A percentile compares a stretch with the other conserved stretches of the same genome.
Evolutionary conservation across 2,329 filamentous ascomycete species (phyloP).

Genomic region (Neophaeococcomyces mojaviensis): DNA sequence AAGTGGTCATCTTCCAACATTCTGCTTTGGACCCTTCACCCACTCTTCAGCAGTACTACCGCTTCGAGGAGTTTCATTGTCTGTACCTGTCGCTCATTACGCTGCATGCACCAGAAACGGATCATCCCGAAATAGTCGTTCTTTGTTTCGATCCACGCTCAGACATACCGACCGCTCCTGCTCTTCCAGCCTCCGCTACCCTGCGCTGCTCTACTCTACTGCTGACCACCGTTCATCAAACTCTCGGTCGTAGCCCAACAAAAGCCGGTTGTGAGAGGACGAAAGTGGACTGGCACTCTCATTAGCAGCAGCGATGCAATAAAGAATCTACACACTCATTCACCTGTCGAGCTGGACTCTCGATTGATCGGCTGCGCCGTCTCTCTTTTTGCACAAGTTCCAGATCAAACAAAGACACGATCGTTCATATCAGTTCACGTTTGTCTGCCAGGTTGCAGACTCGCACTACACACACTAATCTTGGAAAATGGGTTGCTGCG

Average conservation of each 20-base stretch:
- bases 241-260: not conserved
- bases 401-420: conserved; percentile 10
- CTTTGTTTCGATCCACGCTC: conserved; percentile 1
- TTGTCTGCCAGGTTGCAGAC: conserved; percentile 19
- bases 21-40: no score
- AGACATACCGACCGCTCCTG: not conserved
- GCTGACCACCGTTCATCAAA: not conserved
- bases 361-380: conserved; percentile 21
- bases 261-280: not conserved
- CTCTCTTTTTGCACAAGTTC: not conserved
- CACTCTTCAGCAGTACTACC: no score
- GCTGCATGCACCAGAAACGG: not conserved
- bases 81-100: not conserved
- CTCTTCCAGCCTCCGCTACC: not conserved
- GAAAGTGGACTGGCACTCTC: not conserved
- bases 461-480: conserved; percentile 3
- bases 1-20: no score
- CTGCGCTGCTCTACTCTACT: no score
- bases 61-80: no score
- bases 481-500: conserved; percentile 58
- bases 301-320: conserved; percentile 14
- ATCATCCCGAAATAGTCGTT: conserved; percentile 5
- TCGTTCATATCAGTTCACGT: conserved; percentile 5
- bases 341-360: conserved; percentile 23
- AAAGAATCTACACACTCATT: conserved; percentile 8